A percentile compares a stretch with the other conserved stretches of the same genome.
Conservation (phyloP, 164 flowering plant species). For the Brasenia schreberi region DNA sequence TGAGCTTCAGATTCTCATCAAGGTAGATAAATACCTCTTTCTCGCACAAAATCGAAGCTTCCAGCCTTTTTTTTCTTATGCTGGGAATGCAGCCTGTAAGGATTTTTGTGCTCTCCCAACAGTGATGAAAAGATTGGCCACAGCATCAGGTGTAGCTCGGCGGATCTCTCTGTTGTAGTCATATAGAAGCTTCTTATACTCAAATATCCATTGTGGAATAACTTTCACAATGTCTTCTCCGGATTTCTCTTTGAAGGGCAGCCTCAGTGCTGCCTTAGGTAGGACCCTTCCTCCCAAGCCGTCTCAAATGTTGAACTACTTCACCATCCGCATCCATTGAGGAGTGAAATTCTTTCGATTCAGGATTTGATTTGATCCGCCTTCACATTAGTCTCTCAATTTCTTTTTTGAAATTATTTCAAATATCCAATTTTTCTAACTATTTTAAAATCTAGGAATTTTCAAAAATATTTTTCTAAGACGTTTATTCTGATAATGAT, state of each 20-base stretch:
- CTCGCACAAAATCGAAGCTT: slow-evolving; percentile 68
- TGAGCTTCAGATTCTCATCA: slow-evolving; percentile 84
- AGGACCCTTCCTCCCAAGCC: slow-evolving; percentile 86
- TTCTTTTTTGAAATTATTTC: too few species aligned
- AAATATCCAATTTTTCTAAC: too few species aligned
- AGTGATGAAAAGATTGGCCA: slow-evolving; percentile 56
- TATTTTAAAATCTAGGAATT: too few species aligned
- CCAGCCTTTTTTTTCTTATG: slow-evolving; percentile 74
- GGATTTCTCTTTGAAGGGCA: slow-evolving; percentile 47
- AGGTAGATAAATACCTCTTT: slow-evolving; percentile 62
- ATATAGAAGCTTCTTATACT: slow-evolving; percentile 73
- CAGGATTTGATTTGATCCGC: too few species aligned
- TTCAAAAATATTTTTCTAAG: too few species aligned
- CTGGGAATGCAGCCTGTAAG: slow-evolving; percentile 87
- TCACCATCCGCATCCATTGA: slow-evolving; percentile 59
- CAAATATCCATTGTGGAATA: slow-evolving; percentile 94
- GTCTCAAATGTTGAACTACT: slow-evolving; percentile 70
- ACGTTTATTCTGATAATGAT: too few species aligned
- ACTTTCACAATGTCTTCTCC: slow-evolving; percentile 51
- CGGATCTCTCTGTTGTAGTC: slow-evolving; percentile 95
- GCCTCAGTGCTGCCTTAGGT: slow-evolving; percentile 68
- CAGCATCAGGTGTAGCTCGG: slow-evolving; percentile 82
- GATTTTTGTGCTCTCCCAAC: too few species aligned
- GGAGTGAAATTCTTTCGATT: background rate
- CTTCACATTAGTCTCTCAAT: too few species aligned